Evolutionary conservation across 2,329 filamentous ascomycete genomes (phyloP).

Genomic region (Pestalotiopsis fici): DNA sequence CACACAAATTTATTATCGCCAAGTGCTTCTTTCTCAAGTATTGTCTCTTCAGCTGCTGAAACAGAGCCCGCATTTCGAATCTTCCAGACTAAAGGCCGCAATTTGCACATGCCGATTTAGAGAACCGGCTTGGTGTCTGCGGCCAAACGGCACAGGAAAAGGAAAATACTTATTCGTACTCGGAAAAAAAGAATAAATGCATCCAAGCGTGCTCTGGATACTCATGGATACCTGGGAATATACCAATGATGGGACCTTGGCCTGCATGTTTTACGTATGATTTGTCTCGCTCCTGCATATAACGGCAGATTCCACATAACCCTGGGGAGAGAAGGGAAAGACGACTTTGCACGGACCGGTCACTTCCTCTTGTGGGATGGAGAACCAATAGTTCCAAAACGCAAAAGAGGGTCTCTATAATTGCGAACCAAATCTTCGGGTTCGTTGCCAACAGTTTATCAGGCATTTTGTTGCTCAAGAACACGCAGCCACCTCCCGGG

Average conservation of each 20-base stretch:
- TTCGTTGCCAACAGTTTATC: neutral
- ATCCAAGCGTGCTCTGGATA: neutral
- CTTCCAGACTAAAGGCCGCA: too few species aligned
- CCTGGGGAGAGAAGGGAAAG: neutral
- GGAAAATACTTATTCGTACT: neutral
- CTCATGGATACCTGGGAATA: neutral
- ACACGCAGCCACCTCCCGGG: neutral
- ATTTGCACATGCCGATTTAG: neutral
- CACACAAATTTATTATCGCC: too few species aligned
- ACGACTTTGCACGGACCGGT: neutral
- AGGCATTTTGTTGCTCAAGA: neutral
- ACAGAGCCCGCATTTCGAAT: too few species aligned
- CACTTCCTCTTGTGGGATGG: neutral
- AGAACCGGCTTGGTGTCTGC: neutral
- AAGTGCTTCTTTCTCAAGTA: too few species aligned
- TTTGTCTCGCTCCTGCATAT: neutral
- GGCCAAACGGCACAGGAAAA: neutral
- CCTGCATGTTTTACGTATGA: neutral
- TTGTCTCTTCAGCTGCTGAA: too few species aligned
- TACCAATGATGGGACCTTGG: neutral
- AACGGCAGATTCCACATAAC: neutral
- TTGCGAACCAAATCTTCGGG: neutral
- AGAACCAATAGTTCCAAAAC: neutral
- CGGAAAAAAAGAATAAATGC: neutral
- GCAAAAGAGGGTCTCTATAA: neutral